Percentiles rank a stretch among this genome's conserved stretches.
Conservation (phyloP, 2,329 filamentous ascomycete genomes). For the Colletotrichum shisoi region DNA sequence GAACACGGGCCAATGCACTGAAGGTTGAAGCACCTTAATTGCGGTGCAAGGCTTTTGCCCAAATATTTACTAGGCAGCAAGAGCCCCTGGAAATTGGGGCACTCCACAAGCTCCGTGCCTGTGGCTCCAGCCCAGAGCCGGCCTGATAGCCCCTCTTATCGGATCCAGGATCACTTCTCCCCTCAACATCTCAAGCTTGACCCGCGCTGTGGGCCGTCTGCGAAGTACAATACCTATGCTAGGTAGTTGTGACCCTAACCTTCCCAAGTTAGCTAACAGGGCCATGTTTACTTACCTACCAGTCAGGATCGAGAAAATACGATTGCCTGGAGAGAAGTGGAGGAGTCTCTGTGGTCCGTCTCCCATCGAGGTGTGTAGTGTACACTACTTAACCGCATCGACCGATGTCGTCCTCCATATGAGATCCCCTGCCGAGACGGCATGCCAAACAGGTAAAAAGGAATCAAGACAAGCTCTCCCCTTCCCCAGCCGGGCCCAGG, state of each 20-base stretch:
- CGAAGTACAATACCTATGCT: neutral
- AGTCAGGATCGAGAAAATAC: constrained; percentile 27
- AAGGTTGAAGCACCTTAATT: constrained; percentile 5
- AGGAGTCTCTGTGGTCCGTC: neutral
- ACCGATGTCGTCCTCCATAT: neutral
- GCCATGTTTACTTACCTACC: neutral
- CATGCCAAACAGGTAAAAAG: constrained; percentile 26
- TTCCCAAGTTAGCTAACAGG: neutral
- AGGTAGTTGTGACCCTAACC: neutral
- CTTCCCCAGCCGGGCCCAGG: neutral
- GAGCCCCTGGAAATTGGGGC: neutral
- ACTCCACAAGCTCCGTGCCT: no score
- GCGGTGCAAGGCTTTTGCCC: neutral
- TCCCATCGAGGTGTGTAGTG: neutral
- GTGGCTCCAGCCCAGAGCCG: neutral
- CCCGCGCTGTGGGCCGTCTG: neutral
- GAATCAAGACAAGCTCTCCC: constrained; percentile 17
- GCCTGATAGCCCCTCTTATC: neutral
- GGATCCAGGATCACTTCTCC: neutral
- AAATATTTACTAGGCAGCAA: no score
- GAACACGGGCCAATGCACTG: constrained; percentile 9
- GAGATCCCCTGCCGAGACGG: constrained; percentile 1
- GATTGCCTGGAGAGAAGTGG: constrained; percentile 30
- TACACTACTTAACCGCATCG: neutral
- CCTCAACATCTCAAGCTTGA: neutral